A percentile compares a stretch with the other conserved stretches of the same genome.
phyloP scores from a whole-genome alignment of 2,329 filamentous ascomycete species.

The Colletotrichum tamarilloi region DNA sequence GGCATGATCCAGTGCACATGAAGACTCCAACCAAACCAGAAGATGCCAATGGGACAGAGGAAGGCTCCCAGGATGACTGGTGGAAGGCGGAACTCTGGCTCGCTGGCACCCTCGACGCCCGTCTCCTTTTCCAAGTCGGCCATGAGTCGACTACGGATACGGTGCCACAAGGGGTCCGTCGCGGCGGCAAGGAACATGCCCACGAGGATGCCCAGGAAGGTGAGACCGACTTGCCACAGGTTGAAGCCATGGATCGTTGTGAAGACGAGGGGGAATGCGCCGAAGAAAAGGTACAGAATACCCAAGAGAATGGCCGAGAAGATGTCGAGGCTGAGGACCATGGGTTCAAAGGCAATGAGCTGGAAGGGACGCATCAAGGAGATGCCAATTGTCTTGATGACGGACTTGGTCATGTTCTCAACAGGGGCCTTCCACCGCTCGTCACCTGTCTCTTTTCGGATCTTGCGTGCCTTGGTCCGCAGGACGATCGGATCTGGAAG shows the following conservation, averaged over 20 bases:
- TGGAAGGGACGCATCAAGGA: constrained; percentile 80
- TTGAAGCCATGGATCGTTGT: constrained; percentile 78
- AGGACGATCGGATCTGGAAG: constrained; percentile 72
- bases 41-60: constrained; percentile 83
- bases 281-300: constrained; percentile 91
- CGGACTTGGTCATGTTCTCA: constrained; percentile 77
- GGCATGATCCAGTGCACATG: constrained; percentile 82
- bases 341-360: constrained; percentile 83
- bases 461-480: constrained; percentile 74
- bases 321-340: constrained; percentile 85
- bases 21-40: constrained; percentile 93
- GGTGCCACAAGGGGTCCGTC: constrained; percentile 75
- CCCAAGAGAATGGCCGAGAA: constrained; percentile 88
- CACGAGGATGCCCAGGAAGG: constrained; percentile 78
- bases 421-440: constrained; percentile 80
- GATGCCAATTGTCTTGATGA: constrained; percentile 67
- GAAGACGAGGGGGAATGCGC: constrained; percentile 87
- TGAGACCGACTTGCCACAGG: constrained; percentile 82
- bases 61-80: constrained; percentile 80
- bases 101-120: constrained; percentile 67
- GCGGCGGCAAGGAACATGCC: constrained; percentile 74
- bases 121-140: constrained; percentile 61
- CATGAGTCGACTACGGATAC: constrained; percentile 68
- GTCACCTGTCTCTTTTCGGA: constrained; percentile 83
- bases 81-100: constrained; percentile 89